These are phyloP conservation scores for Aspergillus coremiiformis DNA, from an alignment of 495 filamentous ascomycete species.

Conservation along the genomic window DNA sequence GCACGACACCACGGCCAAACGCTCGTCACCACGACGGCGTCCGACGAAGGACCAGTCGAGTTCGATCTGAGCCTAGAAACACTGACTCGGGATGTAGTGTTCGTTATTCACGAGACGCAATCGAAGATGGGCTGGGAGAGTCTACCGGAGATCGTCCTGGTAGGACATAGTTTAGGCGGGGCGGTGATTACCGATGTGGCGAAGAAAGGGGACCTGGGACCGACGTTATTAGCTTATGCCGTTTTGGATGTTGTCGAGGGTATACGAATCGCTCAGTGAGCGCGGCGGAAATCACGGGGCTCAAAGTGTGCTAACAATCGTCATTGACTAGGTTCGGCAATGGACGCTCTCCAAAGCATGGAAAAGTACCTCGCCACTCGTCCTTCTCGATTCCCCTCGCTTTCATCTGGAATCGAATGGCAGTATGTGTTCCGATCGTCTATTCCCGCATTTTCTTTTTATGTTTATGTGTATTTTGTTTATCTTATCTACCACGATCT, in stretches of 20 bases:
- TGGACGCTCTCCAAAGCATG: slow-evolving; percentile 96
- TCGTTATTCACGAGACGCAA: slow-evolving; percentile 58
- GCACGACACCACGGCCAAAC: slow-evolving; percentile 83
- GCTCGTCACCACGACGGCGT: slow-evolving; percentile 22
- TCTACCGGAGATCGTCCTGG: slow-evolving; percentile 68
- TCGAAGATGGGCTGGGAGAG: slow-evolving; percentile 59
- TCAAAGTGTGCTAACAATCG: too few species aligned
- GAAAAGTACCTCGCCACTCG: slow-evolving; percentile 78
- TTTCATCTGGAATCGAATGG: slow-evolving; percentile 84
- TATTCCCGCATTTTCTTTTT: too few species aligned
- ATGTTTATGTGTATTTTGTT: too few species aligned
- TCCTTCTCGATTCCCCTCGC: slow-evolving; percentile 66
- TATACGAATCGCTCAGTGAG: slow-evolving; percentile 18
- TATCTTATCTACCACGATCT: too few species aligned
- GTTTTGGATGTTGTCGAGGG: slow-evolving; percentile 96
- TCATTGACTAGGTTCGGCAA: slow-evolving; percentile 60
- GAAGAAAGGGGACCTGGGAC: slow-evolving; percentile 54
- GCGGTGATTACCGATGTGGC: slow-evolving; percentile 86
- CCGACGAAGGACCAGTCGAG: slow-evolving; percentile 26
- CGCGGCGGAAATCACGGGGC: too few species aligned
- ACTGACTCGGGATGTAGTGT: slow-evolving; percentile 64
- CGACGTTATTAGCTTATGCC: slow-evolving; percentile 70
- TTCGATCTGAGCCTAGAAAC: slow-evolving; percentile 60
- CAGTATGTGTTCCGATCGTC: too few species aligned
- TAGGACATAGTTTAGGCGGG: slow-evolving; percentile 96